These are phyloP conservation scores for Naganishia sp. DNA, from an alignment of 1,284 basidiomycete species.

Conservation along the genomic window DNA sequence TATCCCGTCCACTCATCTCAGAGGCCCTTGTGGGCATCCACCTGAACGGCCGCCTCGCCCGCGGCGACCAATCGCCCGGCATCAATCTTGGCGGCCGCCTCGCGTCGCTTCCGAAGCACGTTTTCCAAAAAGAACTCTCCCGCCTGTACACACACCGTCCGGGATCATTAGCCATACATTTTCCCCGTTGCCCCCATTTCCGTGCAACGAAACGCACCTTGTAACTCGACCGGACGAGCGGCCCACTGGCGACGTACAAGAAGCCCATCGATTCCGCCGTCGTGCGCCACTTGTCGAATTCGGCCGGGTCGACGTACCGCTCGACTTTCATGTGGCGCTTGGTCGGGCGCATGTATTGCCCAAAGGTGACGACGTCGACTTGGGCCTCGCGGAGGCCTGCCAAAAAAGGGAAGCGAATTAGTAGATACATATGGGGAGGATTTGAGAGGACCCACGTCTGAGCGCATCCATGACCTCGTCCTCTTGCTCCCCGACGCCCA, in stretches of 20 bases:
- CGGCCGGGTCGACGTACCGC: conserved; percentile 88
- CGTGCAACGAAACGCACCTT: conserved; percentile 63
- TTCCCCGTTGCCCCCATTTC: background rate
- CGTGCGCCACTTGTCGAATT: conserved; percentile 89
- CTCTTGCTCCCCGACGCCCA: conserved; percentile 89
- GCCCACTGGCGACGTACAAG: conserved; percentile 95
- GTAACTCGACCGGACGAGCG: conserved; percentile 92
- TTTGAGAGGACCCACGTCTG: conserved; percentile 61
- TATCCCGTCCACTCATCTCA: background rate
- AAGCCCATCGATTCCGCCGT: conserved; percentile 92
- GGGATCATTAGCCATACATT: conserved; percentile 37
- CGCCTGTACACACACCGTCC: conserved; percentile 59
- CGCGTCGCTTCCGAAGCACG: conserved; percentile 61
- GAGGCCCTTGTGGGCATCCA: conserved; percentile 25
- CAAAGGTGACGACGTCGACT: conserved; percentile 98
- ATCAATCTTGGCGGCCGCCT: conserved; percentile 44
- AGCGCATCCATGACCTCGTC: conserved; percentile 83
- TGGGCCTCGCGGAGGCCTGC: conserved; percentile 80
- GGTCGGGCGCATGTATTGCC: conserved; percentile 99
- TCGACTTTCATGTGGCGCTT: conserved; percentile 99
- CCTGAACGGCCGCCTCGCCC: conserved; percentile 19
- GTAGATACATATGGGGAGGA: background rate
- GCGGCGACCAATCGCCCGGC: conserved; percentile 40
- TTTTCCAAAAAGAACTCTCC: conserved; percentile 93
- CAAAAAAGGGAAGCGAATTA: background rate